phyloP scores from a whole-genome alignment of 305 asterid species.

The Plantago coronopus region DNA sequence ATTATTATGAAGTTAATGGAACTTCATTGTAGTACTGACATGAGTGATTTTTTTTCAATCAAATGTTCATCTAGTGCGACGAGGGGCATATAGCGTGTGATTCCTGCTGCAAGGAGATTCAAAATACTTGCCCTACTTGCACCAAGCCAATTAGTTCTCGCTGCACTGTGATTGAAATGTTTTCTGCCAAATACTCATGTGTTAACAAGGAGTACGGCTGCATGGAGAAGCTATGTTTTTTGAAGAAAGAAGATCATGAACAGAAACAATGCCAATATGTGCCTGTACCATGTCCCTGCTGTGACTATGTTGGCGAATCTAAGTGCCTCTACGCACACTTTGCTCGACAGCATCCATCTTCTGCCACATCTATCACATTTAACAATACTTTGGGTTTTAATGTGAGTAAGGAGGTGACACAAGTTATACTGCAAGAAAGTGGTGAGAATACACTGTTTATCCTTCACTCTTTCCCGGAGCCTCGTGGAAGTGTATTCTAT shows the following conservation, averaged over 20 bases:
- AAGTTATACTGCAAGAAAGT: slow-evolving; percentile 40
- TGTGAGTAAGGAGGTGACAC: slow-evolving; percentile 28
- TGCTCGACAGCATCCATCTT: slow-evolving; percentile 22
- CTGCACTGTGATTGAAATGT: slow-evolving; percentile 72
- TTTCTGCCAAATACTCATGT: slow-evolving; percentile 44
- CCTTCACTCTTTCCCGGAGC: slow-evolving; percentile 33
- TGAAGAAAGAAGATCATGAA: slow-evolving; percentile 36
- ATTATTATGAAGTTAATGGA: too few species aligned
- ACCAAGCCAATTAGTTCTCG: slow-evolving; percentile 62
- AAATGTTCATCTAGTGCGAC: slow-evolving; percentile 33
- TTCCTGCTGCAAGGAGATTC: slow-evolving; percentile 52
- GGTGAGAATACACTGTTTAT: slow-evolving; percentile 31
- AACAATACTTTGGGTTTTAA: slow-evolving; percentile 17
- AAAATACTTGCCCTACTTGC: slow-evolving; percentile 51
- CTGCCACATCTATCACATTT: slow-evolving; percentile 24
- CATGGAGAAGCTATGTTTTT: slow-evolving; percentile 34
- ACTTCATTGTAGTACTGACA: too few species aligned
- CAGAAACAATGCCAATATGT: slow-evolving; percentile 25
- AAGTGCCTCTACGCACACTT: slow-evolving; percentile 43
- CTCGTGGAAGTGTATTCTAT: slow-evolving; percentile 35
- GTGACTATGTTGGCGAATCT: slow-evolving; percentile 34
- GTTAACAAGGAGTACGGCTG: slow-evolving; percentile 51
- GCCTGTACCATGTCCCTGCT: slow-evolving; percentile 46
- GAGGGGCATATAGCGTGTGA: slow-evolving; percentile 80
- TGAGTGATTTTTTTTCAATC: too few species aligned